phyloP scores from a whole-genome alignment of 208 protist genomes.

The Trypanosoma cruzi region DNA sequence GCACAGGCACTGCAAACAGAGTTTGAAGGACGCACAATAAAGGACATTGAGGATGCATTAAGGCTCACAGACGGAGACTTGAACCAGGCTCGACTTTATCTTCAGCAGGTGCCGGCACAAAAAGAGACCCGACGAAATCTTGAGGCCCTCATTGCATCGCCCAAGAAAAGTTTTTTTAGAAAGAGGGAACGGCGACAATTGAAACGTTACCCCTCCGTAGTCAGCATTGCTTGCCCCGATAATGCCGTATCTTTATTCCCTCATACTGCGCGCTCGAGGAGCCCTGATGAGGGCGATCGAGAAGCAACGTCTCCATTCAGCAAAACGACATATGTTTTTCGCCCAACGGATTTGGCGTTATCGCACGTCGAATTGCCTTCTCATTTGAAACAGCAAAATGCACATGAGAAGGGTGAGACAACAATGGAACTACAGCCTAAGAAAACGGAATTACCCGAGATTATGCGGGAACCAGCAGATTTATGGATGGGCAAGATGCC shows the following conservation, averaged over 20 bases:
- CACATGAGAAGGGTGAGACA: not conserved
- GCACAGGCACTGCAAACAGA: slow-evolving; percentile 30
- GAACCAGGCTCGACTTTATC: slow-evolving; percentile 31
- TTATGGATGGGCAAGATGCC: slow-evolving; percentile 2
- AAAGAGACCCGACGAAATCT: slow-evolving; percentile 26
- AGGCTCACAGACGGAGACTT: slow-evolving; percentile 48
- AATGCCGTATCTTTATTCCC: not conserved
- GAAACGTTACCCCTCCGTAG: not conserved
- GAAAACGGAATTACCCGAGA: not conserved
- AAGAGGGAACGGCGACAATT: slow-evolving; percentile 1
- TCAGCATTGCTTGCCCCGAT: not conserved
- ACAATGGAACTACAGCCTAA: not conserved
- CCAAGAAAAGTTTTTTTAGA: slow-evolving; percentile 7
- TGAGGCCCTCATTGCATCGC: slow-evolving; percentile 32
- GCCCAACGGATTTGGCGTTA: not conserved
- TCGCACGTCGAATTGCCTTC: not conserved
- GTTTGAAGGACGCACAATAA: slow-evolving; percentile 28
- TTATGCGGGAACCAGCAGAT: not conserved
- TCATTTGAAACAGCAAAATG: not conserved
- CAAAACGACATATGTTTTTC: no score
- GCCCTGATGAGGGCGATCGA: not conserved
- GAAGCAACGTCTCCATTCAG: no score
- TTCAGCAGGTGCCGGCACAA: slow-evolving; percentile 18
- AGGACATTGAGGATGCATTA: slow-evolving; percentile 42
- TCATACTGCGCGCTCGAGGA: not conserved